phyloP scores from a whole-genome alignment of 768 basidiomycete genomes.

The Dentipellis sp. region DNA sequence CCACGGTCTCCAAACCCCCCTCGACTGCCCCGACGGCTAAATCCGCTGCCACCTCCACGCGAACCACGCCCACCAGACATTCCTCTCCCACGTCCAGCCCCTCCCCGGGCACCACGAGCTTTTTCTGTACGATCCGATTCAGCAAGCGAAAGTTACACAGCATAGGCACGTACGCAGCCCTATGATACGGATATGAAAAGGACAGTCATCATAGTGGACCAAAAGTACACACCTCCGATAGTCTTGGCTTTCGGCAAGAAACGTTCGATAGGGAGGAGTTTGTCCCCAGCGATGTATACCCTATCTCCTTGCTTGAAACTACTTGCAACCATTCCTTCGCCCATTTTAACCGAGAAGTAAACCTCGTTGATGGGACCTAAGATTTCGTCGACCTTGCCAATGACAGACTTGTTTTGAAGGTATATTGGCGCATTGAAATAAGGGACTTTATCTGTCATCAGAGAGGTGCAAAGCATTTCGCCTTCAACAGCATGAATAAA shows the following conservation, averaged over 20 bases:
- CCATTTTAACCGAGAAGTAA: constrained; percentile 96
- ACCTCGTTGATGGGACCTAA: constrained; percentile 99
- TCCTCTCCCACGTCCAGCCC: constrained; percentile 21
- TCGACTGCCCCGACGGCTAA: constrained; percentile 28
- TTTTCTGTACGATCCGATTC: constrained; percentile 28
- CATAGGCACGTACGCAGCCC: constrained; percentile 20
- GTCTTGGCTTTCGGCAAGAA: constrained; percentile 96
- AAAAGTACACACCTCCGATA: constrained; percentile 42
- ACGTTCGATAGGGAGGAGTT: constrained; percentile 89
- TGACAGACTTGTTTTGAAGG: constrained; percentile 89
- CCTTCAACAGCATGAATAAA: constrained; percentile 96
- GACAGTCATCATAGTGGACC: not conserved
- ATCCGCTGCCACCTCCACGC: constrained; percentile 26
- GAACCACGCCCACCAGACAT: constrained; percentile 21
- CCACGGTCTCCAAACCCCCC: constrained; percentile 31
- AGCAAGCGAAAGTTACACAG: constrained; percentile 18
- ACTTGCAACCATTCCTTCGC: constrained; percentile 87
- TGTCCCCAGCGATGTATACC: constrained; percentile 96
- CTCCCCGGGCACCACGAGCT: constrained; percentile 32
- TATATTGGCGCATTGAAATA: constrained; percentile 99
- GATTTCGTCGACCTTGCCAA: constrained; percentile 98
- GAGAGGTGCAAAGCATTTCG: constrained; percentile 92
- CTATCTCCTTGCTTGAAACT: constrained; percentile 98
- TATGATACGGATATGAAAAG: constrained; percentile 18
- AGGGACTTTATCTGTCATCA: constrained; percentile 84